These are phyloP conservation scores for Anisodus tanguticus DNA, from an alignment of 257 asterid genomes.

Conservation along the genomic window DNA sequence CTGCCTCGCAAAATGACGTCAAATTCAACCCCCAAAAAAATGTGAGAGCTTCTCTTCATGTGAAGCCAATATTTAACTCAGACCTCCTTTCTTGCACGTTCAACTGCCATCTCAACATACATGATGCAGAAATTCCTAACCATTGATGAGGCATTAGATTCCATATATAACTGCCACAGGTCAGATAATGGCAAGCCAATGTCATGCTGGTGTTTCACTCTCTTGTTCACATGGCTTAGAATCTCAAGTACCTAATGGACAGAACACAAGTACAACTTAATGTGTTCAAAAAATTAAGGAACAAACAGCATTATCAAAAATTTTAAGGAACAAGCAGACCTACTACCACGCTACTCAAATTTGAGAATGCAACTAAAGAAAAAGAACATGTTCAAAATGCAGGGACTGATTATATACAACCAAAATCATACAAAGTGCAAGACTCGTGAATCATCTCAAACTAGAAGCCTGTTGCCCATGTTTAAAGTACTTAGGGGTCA, in stretches of 20 bases:
- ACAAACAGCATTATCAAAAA: not conserved
- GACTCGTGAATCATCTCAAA: not conserved
- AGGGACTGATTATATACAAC: not conserved
- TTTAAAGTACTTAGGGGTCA: not conserved
- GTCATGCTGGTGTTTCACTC: constrained; percentile 77
- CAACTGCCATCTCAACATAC: constrained; percentile 91
- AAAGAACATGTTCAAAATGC: not conserved
- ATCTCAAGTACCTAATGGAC: constrained; percentile 72
- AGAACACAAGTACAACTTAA: constrained; percentile 19
- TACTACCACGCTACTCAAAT: not conserved
- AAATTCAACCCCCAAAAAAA: not conserved
- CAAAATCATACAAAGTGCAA: not conserved
- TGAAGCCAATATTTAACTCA: constrained; percentile 28
- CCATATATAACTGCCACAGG: constrained; percentile 80
- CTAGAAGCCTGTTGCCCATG: not conserved
- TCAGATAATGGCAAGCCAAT: constrained; percentile 77
- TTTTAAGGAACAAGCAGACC: not conserved
- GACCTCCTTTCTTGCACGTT: constrained; percentile 81
- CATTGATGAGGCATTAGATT: constrained; percentile 75
- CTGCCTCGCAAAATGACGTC: constrained; percentile 11
- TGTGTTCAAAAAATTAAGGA: constrained; percentile 1
- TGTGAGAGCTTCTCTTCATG: not conserved
- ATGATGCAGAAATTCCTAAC: constrained; percentile 87
- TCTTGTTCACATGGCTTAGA: constrained; percentile 90
- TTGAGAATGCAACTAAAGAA: constrained; percentile 19